phyloP scores from a whole-genome alignment of 176 grass and related monocot species.

The Chrysopogon serrulatus region DNA sequence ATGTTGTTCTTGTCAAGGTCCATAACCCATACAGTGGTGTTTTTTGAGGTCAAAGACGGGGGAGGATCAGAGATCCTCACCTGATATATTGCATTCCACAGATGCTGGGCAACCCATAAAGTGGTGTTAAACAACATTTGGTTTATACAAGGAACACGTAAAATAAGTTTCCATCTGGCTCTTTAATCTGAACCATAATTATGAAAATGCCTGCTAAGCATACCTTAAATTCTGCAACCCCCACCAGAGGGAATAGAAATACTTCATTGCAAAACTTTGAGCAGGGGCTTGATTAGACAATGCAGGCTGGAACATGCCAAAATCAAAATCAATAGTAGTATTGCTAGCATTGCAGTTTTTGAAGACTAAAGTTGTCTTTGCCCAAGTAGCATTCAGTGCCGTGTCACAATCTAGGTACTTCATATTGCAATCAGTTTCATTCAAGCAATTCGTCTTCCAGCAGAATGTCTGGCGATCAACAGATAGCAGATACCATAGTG shows the following conservation, averaged over 20 bases:
- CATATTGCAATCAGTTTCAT: slow-evolving; percentile 46
- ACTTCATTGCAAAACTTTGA: slow-evolving; percentile 69
- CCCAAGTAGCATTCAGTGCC: slow-evolving; percentile 35
- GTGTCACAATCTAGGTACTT: slow-evolving; percentile 65
- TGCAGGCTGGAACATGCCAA: slow-evolving; percentile 77
- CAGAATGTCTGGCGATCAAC: slow-evolving; percentile 88
- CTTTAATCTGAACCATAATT: neutral
- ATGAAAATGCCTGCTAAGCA: neutral
- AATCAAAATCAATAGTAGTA: slow-evolving; percentile 28
- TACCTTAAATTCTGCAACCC: slow-evolving; percentile 98
- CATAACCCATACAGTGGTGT: neutral
- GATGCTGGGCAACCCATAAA: slow-evolving; percentile 5
- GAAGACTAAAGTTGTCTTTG: slow-evolving; percentile 43
- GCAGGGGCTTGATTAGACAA: slow-evolving; percentile 63
- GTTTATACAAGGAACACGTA: slow-evolving; percentile 1
- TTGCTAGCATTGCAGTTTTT: slow-evolving; percentile 37
- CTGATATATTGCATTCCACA: no score
- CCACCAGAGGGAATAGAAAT: slow-evolving; percentile 99
- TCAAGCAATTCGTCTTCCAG: slow-evolving; percentile 72
- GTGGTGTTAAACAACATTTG: neutral
- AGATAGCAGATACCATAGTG: slow-evolving; percentile 82
- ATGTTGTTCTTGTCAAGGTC: neutral
- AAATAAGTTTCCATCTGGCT: neutral
- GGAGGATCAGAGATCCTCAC: no score
- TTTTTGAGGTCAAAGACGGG: no score